Evolutionary conservation across 805 yeast species (phyloP).

Genomic region (Hanseniaspora thailandica): DNA sequence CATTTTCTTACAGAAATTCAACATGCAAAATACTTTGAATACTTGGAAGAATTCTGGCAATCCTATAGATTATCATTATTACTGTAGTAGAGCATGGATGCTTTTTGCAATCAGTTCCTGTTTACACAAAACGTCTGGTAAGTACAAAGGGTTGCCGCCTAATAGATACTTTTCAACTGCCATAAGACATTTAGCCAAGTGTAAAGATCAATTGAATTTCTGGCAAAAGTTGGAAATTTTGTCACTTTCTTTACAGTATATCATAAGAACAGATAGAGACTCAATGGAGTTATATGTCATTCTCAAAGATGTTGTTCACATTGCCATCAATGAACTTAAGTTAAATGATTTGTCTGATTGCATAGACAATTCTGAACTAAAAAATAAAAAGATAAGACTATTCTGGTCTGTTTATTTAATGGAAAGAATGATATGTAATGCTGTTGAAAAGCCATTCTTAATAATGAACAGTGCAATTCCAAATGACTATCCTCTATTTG

Average conservation of each 20-base stretch:
- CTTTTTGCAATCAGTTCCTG: slow-evolving; percentile 43
- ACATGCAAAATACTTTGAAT: neutral
- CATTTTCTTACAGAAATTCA: neutral
- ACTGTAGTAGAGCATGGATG: slow-evolving; percentile 46
- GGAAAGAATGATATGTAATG: slow-evolving; percentile 50
- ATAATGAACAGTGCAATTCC: slow-evolving; percentile 39
- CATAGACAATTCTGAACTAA: slow-evolving; percentile 21
- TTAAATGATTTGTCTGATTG: slow-evolving; percentile 21
- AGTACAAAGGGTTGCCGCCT: slow-evolving; percentile 45
- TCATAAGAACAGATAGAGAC: slow-evolving; percentile 52
- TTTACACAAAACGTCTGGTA: slow-evolving; percentile 44
- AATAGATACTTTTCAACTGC: slow-evolving; percentile 49
- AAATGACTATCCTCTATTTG: slow-evolving; percentile 38
- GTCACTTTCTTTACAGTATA: slow-evolving; percentile 41
- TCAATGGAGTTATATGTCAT: slow-evolving; percentile 43
- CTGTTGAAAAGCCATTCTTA: slow-evolving; percentile 48
- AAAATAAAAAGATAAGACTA: slow-evolving; percentile 38
- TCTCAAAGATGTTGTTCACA: slow-evolving; percentile 40
- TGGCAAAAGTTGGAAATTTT: slow-evolving; percentile 43
- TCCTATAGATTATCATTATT: slow-evolving; percentile 36
- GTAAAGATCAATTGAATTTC: slow-evolving; percentile 31
- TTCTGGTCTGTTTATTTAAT: slow-evolving; percentile 57
- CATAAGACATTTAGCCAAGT: slow-evolving; percentile 41
- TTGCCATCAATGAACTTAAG: slow-evolving; percentile 29
- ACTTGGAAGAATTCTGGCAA: slow-evolving; percentile 30